A percentile compares a stretch with the other conserved stretches of the same genome.
Evolutionary conservation across 2,329 filamentous ascomycete genomes (phyloP).

Genomic region (Fusarium sp.): DNA sequence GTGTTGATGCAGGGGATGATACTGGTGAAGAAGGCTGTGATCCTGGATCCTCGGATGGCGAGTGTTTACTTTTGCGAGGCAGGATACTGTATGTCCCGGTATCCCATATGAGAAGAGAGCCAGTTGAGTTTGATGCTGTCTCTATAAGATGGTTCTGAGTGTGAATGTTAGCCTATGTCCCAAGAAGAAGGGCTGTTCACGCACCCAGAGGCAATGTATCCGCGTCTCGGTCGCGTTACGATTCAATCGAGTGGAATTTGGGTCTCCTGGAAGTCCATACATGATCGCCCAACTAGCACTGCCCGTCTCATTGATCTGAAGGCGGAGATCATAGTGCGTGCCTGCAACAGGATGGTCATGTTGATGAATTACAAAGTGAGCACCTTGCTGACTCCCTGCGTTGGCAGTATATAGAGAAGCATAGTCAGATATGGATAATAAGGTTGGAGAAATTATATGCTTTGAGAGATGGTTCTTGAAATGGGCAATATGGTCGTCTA

Average conservation of each 20-base stretch:
- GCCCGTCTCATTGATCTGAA: constrained; percentile 76
- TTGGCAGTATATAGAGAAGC: constrained; percentile 52
- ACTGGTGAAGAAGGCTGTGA: constrained; percentile 33
- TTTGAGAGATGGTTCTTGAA: constrained; percentile 51
- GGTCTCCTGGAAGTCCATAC: constrained; percentile 70
- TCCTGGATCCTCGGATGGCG: constrained; percentile 48
- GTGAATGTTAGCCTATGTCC: not conserved
- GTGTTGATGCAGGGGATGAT: constrained; percentile 43
- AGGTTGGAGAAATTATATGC: constrained; percentile 45
- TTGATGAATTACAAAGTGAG: constrained; percentile 77
- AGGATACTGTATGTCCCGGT: constrained; percentile 68
- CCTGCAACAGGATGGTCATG: constrained; percentile 78
- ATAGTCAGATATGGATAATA: constrained; percentile 51
- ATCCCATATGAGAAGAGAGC: constrained; percentile 72
- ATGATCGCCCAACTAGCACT: constrained; percentile 73
- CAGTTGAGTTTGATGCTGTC: constrained; percentile 64
- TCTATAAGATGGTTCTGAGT: constrained; percentile 69
- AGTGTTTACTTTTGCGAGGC: constrained; percentile 52
- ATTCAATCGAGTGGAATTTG: constrained; percentile 64
- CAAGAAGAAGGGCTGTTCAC: constrained; percentile 14
- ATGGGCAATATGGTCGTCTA: constrained; percentile 54
- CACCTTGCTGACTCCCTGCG: constrained; percentile 48
- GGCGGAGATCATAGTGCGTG: constrained; percentile 74
- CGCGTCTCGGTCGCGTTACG: constrained; percentile 71
- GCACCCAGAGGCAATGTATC: constrained; percentile 69